phyloP scores from a whole-genome alignment of 352 stramenopile genomes.

The Pseudoperonospora humuli region DNA sequence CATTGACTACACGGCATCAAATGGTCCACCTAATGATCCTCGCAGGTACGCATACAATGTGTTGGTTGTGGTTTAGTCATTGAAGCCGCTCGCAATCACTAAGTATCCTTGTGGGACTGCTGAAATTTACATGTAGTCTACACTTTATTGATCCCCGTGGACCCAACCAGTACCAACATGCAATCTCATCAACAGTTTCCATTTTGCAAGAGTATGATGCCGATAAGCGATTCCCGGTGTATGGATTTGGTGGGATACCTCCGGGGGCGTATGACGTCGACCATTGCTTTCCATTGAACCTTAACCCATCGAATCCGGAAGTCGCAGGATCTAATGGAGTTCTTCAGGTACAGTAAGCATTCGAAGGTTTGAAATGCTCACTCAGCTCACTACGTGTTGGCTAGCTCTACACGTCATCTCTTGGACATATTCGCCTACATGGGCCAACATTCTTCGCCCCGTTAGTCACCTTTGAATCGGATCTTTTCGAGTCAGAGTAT shows the following conservation, averaged over 20 bases:
- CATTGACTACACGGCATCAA: constrained; percentile 75
- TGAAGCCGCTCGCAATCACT: background rate
- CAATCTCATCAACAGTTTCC: constrained; percentile 46
- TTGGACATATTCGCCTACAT: constrained; percentile 43
- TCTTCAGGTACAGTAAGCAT: constrained; percentile 32
- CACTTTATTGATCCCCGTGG: constrained; percentile 57
- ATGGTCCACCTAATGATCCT: constrained; percentile 39
- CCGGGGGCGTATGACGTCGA: constrained; percentile 47
- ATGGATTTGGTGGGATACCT: constrained; percentile 79
- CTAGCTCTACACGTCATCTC: constrained; percentile 46
- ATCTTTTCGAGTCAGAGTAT: background rate
- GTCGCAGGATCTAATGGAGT: constrained; percentile 67
- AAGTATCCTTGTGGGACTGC: background rate
- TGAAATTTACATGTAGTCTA: constrained; percentile 25
- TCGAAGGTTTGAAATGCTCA: background rate
- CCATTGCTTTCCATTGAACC: constrained; percentile 89
- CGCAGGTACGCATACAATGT: constrained; percentile 22
- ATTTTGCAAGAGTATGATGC: constrained; percentile 69
- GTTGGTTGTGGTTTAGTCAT: background rate
- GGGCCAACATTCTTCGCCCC: constrained; percentile 53
- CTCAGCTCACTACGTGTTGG: background rate
- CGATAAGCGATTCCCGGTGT: constrained; percentile 68
- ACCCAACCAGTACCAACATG: constrained; percentile 75
- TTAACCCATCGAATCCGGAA: constrained; percentile 60
- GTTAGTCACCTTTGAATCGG: constrained; percentile 15